A percentile compares a stretch with the other conserved stretches of the same genome.
Evolutionary conservation across 441 rosid genomes (phyloP).

Genomic region (Pelargonium fulgidum): DNA sequence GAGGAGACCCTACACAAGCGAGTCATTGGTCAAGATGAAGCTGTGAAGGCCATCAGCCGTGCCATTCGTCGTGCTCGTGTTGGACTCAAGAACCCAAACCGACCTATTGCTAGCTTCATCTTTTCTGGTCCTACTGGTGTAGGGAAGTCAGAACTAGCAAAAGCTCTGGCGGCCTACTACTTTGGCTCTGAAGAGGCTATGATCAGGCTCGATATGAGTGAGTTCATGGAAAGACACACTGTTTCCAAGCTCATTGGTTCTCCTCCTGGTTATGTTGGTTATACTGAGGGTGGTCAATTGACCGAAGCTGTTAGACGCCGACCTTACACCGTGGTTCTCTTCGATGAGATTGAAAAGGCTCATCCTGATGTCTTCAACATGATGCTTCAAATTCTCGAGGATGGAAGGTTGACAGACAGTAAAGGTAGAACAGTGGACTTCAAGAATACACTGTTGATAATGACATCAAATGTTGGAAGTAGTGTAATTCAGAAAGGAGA

Average conservation of each 20-base stretch:
- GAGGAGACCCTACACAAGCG: slow-evolving; percentile 90
- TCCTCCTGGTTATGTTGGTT: slow-evolving; percentile 97
- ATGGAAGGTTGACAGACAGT: slow-evolving; percentile 93
- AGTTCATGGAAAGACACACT: slow-evolving; percentile 95
- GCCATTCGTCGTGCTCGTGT: slow-evolving; percentile 97
- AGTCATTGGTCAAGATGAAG: slow-evolving; percentile 96
- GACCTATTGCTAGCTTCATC: slow-evolving; percentile 96
- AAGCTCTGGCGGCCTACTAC: slow-evolving; percentile 86
- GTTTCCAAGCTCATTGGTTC: slow-evolving; percentile 97
- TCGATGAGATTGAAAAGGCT: slow-evolving; percentile 97
- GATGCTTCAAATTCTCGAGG: slow-evolving; percentile 99
- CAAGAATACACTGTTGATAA: slow-evolving; percentile 88
- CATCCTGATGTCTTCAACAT: slow-evolving; percentile 96
- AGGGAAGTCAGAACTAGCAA: slow-evolving; percentile 95
- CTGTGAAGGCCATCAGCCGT: slow-evolving; percentile 85
- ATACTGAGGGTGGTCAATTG: slow-evolving; percentile 94
- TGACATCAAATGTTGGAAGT: slow-evolving; percentile 98
- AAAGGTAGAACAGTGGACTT: slow-evolving; percentile 97
- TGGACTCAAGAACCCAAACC: slow-evolving; percentile 92
- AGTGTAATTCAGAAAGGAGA: slow-evolving; percentile 92
- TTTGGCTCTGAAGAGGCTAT: slow-evolving; percentile 97
- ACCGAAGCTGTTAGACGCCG: slow-evolving; percentile 97
- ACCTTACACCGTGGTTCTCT: slow-evolving; percentile 82
- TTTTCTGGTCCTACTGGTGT: slow-evolving; percentile 99
- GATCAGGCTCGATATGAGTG: slow-evolving; percentile 98